Evolutionary conservation across 306 rosid genomes (phyloP), one percentile per base, ranked within the genome.

Genomic region (Delonix regia): DNA sequence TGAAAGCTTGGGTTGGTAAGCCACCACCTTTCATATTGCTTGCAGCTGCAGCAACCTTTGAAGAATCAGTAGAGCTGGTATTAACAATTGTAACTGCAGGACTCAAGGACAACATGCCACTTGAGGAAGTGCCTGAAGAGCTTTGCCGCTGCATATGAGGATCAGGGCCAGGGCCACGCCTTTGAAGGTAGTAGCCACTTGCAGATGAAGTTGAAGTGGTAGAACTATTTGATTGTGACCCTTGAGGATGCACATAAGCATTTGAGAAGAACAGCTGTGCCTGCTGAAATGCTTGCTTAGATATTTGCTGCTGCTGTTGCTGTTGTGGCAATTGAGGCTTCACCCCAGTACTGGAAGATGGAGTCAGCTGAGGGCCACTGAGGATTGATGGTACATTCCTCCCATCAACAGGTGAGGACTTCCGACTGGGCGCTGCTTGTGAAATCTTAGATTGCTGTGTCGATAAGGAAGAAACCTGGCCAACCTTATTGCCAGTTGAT

Each of bases 341-440:
- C 7, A 55, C 65, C 53, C 90, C 94, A 27, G 84, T 18, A 65
- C 78, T 59, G 1, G 93, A 86, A 70, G 90, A 57, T 55, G 92
- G 84, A 60, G 79, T 86, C 65, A 86, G 77, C 76, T 89, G 97
- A 42, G 88, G 81, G 62, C 83, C 89, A 77, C 94, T 88, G 39
- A 95, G 88, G 75, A 91, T 93, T 7, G 99, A 89, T 7, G 93
- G 82, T 36, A 80, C 90, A 81, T 85, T 90, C 85, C 97, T 88
- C 53, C 94, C 90, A 28, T 90, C 90, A 53, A 87, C 95, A 9
- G 98, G 98, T 53, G 98, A 94, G 16, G 98, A 91, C 79, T 95
- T 95, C 47, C 86, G 88, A 33, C 63, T 79, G 6, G 96, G 88
- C 71, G 66, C 56, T 0, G 85, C 38, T 22, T 86, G 75, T 11